Conservation (phyloP, 345 rosid genomes). For the Geranium rotundifolium region DNA sequence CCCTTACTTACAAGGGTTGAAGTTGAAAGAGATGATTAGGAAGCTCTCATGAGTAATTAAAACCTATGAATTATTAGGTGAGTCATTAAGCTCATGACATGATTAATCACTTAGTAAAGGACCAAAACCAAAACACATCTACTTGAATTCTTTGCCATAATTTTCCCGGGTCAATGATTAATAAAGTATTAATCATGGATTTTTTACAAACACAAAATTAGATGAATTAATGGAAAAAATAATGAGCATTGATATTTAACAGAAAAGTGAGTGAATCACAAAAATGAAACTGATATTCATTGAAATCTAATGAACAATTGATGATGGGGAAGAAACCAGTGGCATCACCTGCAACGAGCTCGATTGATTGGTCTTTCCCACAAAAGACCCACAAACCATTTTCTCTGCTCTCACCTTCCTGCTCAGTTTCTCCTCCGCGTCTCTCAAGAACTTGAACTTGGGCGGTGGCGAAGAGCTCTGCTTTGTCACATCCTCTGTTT, state of each 20-base stretch:
- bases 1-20: too few species aligned
- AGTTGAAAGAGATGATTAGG: too few species aligned
- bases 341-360: background rate
- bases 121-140: too few species aligned
- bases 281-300: background rate
- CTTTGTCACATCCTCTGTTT: slow-evolving; percentile 42
- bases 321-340: background rate
- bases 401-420: slow-evolving; percentile 37
- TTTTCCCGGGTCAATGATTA: too few species aligned
- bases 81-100: too few species aligned
- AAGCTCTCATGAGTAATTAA: too few species aligned
- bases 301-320: background rate
- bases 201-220: too few species aligned
- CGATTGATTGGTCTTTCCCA: background rate
- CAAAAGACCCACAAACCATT: background rate
- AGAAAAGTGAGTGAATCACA: background rate
- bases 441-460: slow-evolving; percentile 86
- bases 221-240: too few species aligned
- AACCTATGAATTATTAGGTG: too few species aligned
- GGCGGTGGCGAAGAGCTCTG: slow-evolving; percentile 77
- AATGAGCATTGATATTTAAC: background rate
- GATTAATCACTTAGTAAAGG: too few species aligned
- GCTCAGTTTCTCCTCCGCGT: slow-evolving; percentile 75
- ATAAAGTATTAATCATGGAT: too few species aligned
- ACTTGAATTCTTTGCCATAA: too few species aligned